These are phyloP conservation scores for Allomyces macrogynus DNA, from an alignment of 192 early-diverging fungal species.

Conservation along the genomic window DNA sequence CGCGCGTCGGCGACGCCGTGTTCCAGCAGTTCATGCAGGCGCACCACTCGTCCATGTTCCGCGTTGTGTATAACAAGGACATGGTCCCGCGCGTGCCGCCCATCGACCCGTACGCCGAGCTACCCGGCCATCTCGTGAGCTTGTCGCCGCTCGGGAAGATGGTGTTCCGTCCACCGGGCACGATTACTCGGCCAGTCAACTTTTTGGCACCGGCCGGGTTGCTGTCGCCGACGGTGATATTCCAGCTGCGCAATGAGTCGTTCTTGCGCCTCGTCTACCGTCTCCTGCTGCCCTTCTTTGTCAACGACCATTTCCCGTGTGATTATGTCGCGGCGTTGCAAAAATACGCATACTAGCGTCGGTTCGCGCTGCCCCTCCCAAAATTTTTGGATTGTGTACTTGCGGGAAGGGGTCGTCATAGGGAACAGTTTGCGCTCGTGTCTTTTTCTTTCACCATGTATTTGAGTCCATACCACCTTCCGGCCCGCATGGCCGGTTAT, in stretches of 20 bases:
- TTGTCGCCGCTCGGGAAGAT: not conserved
- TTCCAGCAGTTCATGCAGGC: not conserved
- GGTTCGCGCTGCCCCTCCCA: no score
- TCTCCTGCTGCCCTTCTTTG: not conserved
- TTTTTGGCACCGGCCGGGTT: not conserved
- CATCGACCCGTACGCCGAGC: not conserved
- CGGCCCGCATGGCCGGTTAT: no score
- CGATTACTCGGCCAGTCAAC: not conserved
- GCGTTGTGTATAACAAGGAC: not conserved
- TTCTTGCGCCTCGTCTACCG: not conserved
- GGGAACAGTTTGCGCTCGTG: no score
- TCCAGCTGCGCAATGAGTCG: slow-evolving; percentile 1
- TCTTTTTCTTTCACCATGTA: no score
- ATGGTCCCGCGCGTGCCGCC: not conserved
- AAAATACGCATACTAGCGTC: not conserved
- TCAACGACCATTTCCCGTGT: not conserved
- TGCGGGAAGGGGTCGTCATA: no score
- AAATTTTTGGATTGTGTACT: no score
- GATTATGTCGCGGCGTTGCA: not conserved
- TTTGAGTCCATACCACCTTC: no score
- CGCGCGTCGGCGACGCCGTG: not conserved
- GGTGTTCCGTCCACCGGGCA: not conserved
- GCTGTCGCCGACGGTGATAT: not conserved
- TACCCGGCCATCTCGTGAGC: not conserved
- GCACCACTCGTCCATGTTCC: not conserved